Percentiles rank a stretch among this genome's conserved stretches.
Conservation (phyloP, 164 flowering plant species). For the Vitis rotundifolia region DNA sequence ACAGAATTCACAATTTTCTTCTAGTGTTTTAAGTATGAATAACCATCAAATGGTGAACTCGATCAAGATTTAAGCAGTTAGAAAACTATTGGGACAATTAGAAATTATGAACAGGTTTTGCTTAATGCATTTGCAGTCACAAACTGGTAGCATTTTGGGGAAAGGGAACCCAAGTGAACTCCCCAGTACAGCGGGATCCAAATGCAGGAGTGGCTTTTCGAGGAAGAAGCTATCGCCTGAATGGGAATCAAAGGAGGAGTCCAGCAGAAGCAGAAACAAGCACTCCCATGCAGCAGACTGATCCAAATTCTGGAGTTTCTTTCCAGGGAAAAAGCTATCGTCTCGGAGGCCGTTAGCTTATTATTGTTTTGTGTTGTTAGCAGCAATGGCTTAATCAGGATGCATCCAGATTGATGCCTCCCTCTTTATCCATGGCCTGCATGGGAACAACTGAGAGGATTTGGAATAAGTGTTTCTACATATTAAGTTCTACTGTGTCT, state of each 20-base stretch:
- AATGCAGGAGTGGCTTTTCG: constrained; percentile 30
- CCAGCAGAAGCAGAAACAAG: background rate
- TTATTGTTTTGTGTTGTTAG: background rate
- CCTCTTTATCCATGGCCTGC: too few relatives aligned
- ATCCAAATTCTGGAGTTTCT: constrained; percentile 31
- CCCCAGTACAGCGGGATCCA: constrained; percentile 38
- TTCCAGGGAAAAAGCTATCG: constrained; percentile 51
- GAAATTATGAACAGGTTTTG: too few relatives aligned
- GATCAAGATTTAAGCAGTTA: too few relatives aligned
- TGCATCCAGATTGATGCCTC: too few relatives aligned
- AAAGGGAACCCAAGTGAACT: constrained; percentile 41
- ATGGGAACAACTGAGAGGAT: too few relatives aligned
- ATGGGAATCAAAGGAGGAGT: constrained; percentile 8
- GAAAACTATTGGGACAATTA: too few relatives aligned
- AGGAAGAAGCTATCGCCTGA: constrained; percentile 28
- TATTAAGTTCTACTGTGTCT: too few relatives aligned
- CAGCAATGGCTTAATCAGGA: background rate
- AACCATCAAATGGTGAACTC: too few relatives aligned
- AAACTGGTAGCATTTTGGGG: constrained; percentile 54
- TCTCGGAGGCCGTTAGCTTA: constrained; percentile 19
- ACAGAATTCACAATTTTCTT: too few relatives aligned
- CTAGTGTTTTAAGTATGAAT: background rate
- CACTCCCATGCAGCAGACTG: constrained; percentile 14
- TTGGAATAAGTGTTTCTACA: too few relatives aligned
- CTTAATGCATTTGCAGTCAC: constrained; percentile 32